A percentile compares a stretch with the other conserved stretches of the same genome.
Evolutionary conservation across 176 grass and related monocot species (phyloP).

Genomic region (Oryza nivara): DNA sequence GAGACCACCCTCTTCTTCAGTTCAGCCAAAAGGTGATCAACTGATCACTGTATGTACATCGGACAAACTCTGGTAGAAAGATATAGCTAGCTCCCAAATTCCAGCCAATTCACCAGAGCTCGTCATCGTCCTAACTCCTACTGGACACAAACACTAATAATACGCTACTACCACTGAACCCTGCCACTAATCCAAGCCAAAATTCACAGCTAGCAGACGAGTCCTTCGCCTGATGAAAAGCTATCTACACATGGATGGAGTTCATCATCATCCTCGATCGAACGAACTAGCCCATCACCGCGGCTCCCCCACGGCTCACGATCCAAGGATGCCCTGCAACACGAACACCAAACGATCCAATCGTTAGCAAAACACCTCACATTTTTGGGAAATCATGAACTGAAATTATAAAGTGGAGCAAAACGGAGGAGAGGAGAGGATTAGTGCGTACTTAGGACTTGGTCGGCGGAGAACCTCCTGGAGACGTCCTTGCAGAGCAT

Average conservation of each 20-base stretch:
- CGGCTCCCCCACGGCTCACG: slow-evolving; percentile 44
- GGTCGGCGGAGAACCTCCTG: slow-evolving; percentile 68
- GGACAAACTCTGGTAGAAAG: neutral
- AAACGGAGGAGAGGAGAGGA: neutral
- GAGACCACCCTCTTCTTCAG: neutral
- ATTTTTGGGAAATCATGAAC: neutral
- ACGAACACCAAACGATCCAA: neutral
- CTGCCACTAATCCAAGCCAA: neutral
- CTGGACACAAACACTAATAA: neutral
- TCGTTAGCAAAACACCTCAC: neutral
- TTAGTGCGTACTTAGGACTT: slow-evolving; percentile 59
- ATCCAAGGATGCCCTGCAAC: slow-evolving; percentile 74
- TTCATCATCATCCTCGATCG: neutral
- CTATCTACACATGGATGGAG: neutral
- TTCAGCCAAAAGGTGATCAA: neutral
- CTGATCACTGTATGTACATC: neutral
- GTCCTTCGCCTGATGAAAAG: neutral
- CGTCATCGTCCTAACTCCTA: neutral
- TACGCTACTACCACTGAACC: neutral
- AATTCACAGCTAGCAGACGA: neutral
- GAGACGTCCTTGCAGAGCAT: slow-evolving; percentile 83
- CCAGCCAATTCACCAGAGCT: neutral
- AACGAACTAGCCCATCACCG: slow-evolving; percentile 5
- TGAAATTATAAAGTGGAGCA: neutral
- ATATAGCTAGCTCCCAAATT: slow-evolving; percentile 27